Evolutionary conservation across 2,329 filamentous ascomycete species (phyloP), one percentile per base, ranked within the genome.

Genomic region (Pyricularia pennisetigena): DNA sequence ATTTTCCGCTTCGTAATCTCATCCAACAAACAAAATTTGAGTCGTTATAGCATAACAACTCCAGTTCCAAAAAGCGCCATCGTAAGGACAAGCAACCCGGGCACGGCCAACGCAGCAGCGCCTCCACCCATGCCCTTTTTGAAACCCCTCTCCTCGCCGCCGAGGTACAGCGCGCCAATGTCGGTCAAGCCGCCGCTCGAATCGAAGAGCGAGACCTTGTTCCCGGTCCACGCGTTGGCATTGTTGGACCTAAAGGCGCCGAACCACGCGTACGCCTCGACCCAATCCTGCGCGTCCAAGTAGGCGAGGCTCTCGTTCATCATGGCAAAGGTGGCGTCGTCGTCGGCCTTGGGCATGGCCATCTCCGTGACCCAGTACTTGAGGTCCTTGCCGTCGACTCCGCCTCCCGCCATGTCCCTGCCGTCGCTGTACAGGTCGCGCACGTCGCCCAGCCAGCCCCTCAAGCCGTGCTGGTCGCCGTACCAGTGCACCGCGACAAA

Each of bases 91-190:
- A 49, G 41, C 41, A 49, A 8, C 5, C 41, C 41, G 20, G 41
- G 41, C 20, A 49, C 41, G 16, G 41, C 41, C 41, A 49, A n/a
- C 41, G 16, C 41, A 49, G 67, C 59, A 12, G 67, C 69, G 12
- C 32, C 64, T 7, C 70, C 71, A n/a, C 59, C 72, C 71, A 71
- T 74, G 0, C 79, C 79, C 63, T 74, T 71, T 62, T 77, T 70
- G 64, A 80, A 81, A 0, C 78, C 79, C 3, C 74, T 77, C 57
- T 73, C 72, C 68, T 79, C 71, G 7, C 79, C 77, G 1, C 92
- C 87, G n/a, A 94, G 77, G 76, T 94, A 95, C 88, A 89, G 90
- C 2, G 85, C 83, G 0, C 92, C 92, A 71, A 94, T 90, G 72
- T 92, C 87, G 1, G 91, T 94, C 70, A 95, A 79, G 69, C 86